Evolutionary conservation across 1,139 yeast genomes (phyloP).

Genomic region (Nakaseomyces bracarensis): DNA sequence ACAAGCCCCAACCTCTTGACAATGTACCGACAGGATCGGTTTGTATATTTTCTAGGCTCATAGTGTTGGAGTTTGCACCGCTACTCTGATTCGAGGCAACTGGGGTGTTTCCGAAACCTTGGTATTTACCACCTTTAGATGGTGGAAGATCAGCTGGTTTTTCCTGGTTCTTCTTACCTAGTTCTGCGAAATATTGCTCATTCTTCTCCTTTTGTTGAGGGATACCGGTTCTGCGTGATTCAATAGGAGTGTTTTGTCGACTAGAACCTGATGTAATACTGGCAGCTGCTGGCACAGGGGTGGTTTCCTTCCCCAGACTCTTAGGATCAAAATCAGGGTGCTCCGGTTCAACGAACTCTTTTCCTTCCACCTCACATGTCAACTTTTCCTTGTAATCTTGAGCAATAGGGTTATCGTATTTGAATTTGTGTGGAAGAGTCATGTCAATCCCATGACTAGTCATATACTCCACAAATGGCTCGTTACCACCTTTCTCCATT

Average conservation of each 20-base stretch:
- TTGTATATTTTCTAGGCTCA: conserved; percentile 70
- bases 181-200: conserved; percentile 71
- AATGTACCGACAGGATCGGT: conserved; percentile 83
- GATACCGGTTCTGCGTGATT: conserved; percentile 36
- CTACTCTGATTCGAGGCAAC: conserved; percentile 25
- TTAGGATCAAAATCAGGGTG: conserved; percentile 40
- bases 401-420: conserved; percentile 87
- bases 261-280: conserved; percentile 10
- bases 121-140: conserved; percentile 87
- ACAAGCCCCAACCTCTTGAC: conserved; percentile 88
- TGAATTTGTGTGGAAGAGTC: conserved; percentile 54
- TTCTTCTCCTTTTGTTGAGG: conserved; percentile 51
- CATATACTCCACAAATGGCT: conserved; percentile 61
- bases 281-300: conserved; percentile 13
- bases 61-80: conserved; percentile 34
- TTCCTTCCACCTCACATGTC: conserved; percentile 67
- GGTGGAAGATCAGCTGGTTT: conserved; percentile 82
- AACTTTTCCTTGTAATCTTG: conserved; percentile 83
- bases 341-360: conserved; percentile 58
- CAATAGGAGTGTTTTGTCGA: conserved; percentile 23
- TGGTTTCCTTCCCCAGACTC: conserved; percentile 12
- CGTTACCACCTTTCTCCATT: conserved; percentile 95
- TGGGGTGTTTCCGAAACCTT: conserved; percentile 84
- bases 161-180: conserved; percentile 63
- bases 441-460: conserved; percentile 65